These are phyloP conservation scores for Pythium graminicola DNA, from an alignment of 352 stramenopile species.

Conservation along the genomic window DNA sequence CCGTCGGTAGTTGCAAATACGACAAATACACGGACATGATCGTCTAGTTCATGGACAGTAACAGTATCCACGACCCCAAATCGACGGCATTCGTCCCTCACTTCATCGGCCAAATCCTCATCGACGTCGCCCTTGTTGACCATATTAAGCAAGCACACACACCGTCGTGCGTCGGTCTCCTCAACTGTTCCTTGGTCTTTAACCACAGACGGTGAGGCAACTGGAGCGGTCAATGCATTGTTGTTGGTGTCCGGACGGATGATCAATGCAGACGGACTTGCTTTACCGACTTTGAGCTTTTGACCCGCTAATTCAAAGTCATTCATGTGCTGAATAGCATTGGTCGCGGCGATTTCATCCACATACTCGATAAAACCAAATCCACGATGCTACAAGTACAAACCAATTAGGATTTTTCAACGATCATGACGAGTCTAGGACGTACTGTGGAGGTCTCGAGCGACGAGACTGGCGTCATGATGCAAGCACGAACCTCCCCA, in stretches of 20 bases:
- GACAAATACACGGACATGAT: conserved; percentile 77
- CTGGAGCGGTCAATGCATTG: conserved; percentile 20
- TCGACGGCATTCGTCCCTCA: conserved; percentile 55
- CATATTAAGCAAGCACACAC: conserved; percentile 67
- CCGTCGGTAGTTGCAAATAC: conserved; percentile 46
- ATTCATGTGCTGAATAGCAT: conserved; percentile 80
- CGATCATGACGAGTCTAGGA: not conserved
- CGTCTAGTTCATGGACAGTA: conserved; percentile 48
- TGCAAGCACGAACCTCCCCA: conserved; percentile 50
- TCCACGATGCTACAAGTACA: conserved; percentile 40
- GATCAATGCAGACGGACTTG: conserved; percentile 52
- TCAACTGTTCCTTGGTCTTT: conserved; percentile 26
- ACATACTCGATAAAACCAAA: conserved; percentile 74
- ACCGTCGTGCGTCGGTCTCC: conserved; percentile 28
- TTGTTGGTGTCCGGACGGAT: conserved; percentile 57
- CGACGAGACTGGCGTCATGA: conserved; percentile 56
- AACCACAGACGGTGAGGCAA: not conserved
- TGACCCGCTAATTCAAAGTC: conserved; percentile 71
- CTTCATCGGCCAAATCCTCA: conserved; percentile 59
- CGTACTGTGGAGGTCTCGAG: conserved; percentile 44
- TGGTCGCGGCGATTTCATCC: conserved; percentile 48
- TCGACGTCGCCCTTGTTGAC: conserved; percentile 66
- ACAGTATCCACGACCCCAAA: conserved; percentile 54
- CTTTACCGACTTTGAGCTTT: conserved; percentile 71
- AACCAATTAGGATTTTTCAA: not conserved